Conservation (phyloP, 345 rosid species). For the Eutrema yunnanense region DNA sequence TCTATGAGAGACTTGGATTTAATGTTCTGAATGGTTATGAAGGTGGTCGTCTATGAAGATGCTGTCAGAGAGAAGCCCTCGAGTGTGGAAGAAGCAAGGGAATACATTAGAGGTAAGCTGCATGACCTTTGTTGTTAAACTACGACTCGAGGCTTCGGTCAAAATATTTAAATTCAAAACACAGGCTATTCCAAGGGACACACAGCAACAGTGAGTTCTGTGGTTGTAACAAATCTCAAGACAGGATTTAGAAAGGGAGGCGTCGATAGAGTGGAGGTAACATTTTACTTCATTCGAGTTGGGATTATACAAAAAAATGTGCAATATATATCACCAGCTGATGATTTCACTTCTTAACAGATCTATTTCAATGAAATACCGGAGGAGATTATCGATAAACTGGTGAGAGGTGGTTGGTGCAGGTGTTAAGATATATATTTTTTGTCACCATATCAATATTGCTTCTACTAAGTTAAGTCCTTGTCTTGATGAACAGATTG, state of each 20-base stretch:
- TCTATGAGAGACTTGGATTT: neutral
- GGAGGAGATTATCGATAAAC: conserved; percentile 63
- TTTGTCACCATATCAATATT: neutral
- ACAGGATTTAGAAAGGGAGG: conserved; percentile 66
- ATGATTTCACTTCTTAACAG: conserved; percentile 39
- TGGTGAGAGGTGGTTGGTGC: conserved; percentile 38
- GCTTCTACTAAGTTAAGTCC: neutral
- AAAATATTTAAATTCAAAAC: neutral
- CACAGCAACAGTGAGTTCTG: conserved; percentile 79
- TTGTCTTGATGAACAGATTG: conserved; percentile 41
- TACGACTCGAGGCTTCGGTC: neutral
- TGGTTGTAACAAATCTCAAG: conserved; percentile 69
- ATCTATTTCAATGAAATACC: conserved; percentile 81
- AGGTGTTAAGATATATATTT: neutral
- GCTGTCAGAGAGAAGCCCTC: conserved; percentile 78
- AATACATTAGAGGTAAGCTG: conserved; percentile 58
- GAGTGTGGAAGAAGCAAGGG: conserved; percentile 61
- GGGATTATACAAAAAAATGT: neutral
- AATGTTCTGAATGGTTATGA: conserved; percentile 2
- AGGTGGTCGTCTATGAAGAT: conserved; percentile 93
- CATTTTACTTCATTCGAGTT: neutral
- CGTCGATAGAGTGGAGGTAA: conserved; percentile 83
- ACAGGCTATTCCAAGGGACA: conserved; percentile 73
- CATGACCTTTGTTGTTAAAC: neutral
- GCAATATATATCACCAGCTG: neutral